Evolutionary conservation across 139 green algal genomes (phyloP), one percentile per base, ranked within the genome.

Genomic region (Haematococcus sp.): DNA sequence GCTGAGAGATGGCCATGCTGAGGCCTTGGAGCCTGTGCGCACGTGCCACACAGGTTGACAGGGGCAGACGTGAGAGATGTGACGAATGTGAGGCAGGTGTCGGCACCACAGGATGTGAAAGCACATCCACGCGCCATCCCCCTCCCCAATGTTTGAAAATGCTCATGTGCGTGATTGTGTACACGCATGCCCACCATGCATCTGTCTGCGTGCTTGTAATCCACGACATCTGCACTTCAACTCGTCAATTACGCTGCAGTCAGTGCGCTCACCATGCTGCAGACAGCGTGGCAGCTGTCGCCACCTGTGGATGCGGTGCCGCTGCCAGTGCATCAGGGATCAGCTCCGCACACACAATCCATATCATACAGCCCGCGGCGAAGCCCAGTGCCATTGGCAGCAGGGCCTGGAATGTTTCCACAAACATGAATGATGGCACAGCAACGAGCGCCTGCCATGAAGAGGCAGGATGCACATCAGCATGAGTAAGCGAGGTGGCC

Each of bases 361-460:
- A 99, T 16, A 98, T 83, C 96, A 99, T 99, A 90, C 96, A 98
- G 30, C 96, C 96, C 2, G 95, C 96, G 0, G 96, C 95, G 85
- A 99, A 98, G 58, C 96, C 96, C 65, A 98, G 76, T 7, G 89
- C 94, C 25, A 97, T 54, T 0, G 96, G 96, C 70, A 99, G 88
- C 68, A 98, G 76, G 2, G 70, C 66, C 30, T 28, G 78, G 77
- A 99, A 98, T 2, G 89, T 88, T 59, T 97, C 87, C 59, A 98
- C 96, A 81, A 98, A 99, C 51, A 97, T 43, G 77, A 91, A 99
- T 17, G 91, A 86, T 20, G 96, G 96, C 40, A 98, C 78, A 7
- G 96, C 94, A 30, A 98, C 85, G 28, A 97, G 68, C 19, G 81
- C 76, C 74, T 80, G 74, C 22, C 55, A 17, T 49, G 9, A 61